Evolutionary conservation across 2,329 filamentous ascomycete genomes (phyloP).

Genomic region (Coniochaeta sp.): DNA sequence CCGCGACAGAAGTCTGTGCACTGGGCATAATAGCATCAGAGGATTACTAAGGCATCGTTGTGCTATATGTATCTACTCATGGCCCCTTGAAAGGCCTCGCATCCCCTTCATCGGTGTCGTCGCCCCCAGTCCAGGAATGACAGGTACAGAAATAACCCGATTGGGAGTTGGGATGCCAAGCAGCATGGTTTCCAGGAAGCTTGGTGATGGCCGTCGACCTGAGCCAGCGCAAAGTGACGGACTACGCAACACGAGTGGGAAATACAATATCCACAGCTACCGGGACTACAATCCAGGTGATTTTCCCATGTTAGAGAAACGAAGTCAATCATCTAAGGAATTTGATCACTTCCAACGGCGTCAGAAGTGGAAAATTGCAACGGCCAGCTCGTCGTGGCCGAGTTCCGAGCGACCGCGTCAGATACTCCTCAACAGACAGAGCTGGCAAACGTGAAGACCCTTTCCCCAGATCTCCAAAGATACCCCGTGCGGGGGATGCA

Average conservation of each 20-base stretch:
- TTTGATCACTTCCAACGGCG: not conserved
- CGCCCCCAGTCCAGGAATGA: not conserved
- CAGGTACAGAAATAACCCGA: not conserved
- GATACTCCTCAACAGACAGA: not conserved
- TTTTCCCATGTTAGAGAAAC: not conserved
- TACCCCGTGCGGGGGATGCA: not conserved
- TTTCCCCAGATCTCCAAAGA: not conserved
- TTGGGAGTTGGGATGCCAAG: not conserved
- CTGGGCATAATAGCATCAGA: slow-evolving; percentile 4
- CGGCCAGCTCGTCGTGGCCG: not conserved
- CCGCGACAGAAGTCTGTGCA: slow-evolving; percentile 7
- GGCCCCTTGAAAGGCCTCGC: not conserved
- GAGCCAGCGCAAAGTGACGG: not conserved
- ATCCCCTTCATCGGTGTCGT: not conserved
- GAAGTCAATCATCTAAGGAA: not conserved
- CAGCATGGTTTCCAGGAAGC: not conserved
- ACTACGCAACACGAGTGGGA: not conserved
- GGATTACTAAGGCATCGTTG: not conserved
- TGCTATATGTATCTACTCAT: no score
- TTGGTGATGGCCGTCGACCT: not conserved
- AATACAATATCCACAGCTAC: not conserved
- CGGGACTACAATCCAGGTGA: not conserved
- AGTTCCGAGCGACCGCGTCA: not conserved
- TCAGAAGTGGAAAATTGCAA: not conserved
- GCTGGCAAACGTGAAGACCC: not conserved